Conservation (phyloP, 495 filamentous ascomycete genomes). For the Lasiosphaeria hispida region DNA sequence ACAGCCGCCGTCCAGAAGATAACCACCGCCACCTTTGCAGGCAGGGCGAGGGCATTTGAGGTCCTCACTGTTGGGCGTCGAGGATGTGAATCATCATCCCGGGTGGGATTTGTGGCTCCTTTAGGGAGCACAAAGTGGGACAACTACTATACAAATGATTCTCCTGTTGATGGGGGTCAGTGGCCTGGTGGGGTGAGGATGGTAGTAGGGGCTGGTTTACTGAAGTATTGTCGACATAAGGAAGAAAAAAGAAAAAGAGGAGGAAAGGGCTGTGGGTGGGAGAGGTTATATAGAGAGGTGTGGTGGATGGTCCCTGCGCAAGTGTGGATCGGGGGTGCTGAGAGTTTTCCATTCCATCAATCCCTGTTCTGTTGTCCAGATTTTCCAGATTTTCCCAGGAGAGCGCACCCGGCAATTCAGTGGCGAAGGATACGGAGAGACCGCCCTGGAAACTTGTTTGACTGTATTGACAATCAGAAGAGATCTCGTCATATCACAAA, state of each 20-base stretch:
- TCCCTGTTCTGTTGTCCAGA: no score
- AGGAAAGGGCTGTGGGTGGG: constrained; percentile 17
- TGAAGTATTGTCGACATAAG: constrained; percentile 65
- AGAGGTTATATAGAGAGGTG: constrained; percentile 38
- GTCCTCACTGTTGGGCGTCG: constrained; percentile 58
- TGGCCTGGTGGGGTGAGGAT: constrained; percentile 17
- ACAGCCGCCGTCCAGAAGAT: constrained; percentile 36
- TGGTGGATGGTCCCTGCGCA: constrained; percentile 34
- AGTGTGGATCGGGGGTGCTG: constrained; percentile 32
- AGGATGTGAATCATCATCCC: constrained; percentile 63
- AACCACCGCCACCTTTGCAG: constrained; percentile 48
- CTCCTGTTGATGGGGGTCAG: constrained; percentile 48
- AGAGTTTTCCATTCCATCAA: no score
- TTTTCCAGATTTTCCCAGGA: no score
- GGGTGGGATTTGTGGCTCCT: constrained; percentile 63
- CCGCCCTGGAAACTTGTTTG: no score
- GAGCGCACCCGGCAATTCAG: no score
- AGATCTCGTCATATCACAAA: no score
- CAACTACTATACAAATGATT: constrained; percentile 91
- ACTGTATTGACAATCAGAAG: no score
- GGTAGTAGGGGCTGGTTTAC: constrained; percentile 38
- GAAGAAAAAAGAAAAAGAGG: constrained; percentile 37
- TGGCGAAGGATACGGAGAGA: no score
- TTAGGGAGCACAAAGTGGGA: constrained; percentile 75
- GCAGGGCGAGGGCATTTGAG: constrained; percentile 49